Evolutionary conservation across 2,329 filamentous ascomycete genomes (phyloP), one percentile per base, ranked within the genome.

Genomic region (Beauveria asiatica): DNA sequence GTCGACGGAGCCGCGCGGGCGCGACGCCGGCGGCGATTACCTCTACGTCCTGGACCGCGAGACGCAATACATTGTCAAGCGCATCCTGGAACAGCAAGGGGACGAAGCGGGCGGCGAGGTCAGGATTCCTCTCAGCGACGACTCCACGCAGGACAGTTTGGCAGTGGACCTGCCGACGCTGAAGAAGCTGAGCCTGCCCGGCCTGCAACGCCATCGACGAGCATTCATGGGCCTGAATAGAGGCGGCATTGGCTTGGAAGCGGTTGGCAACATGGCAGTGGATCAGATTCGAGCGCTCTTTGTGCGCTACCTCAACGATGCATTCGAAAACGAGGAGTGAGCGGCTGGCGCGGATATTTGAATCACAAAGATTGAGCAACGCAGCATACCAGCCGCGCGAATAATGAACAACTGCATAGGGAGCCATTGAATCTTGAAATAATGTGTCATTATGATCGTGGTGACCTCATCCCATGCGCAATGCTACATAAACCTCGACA

Each of bases 161-260:
- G 73, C 80, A 1, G 78, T 94, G 23, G 81, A 86, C 64, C 75
- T 94, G 54, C 89, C 90, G 0, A 64, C 67, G 9, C 78, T 77
- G 10, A 83, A 81, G 62, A 84, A 83, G 63, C 75, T 91, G 54
- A 86, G 86, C 1, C 70, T 94, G 48, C 86, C 90, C 9, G 88
- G 91, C 70, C 75, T 95, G 65, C 90, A 95, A 74, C 80, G 90
- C 64, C 75, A 92, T 66, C 80, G 90, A 62, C 81, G 90, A 67
- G 89, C 91, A 53, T 95, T 90, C 73, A 85, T 93, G 66, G 82
- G 80, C 5, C 72, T 95, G 70, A 92, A 92, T 66, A 78, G 90
- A 55, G 90, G 75, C 68, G 88, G 79, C 69, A 92, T 83, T 62
- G 84, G 77, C 51, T 74, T 78, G 60, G 83, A 85, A 65, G 75